These are phyloP conservation scores for Cladorrhinum sp. DNA, from an alignment of 2,329 filamentous ascomycete species.

Conservation along the genomic window DNA sequence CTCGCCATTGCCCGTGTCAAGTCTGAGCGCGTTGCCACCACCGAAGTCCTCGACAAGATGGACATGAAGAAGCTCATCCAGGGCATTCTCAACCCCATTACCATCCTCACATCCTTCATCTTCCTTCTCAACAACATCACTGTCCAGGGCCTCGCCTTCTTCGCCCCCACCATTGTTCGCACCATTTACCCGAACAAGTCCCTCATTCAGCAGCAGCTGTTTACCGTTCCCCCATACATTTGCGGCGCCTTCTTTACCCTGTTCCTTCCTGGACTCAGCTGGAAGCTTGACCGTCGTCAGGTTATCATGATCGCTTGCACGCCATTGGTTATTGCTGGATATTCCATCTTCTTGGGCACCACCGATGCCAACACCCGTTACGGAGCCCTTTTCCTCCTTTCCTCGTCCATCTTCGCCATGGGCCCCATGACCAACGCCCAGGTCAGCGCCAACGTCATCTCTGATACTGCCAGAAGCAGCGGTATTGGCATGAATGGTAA, in stretches of 20 bases:
- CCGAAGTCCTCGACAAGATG: conserved; percentile 55
- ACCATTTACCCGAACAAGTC: conserved; percentile 62
- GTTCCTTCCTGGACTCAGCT: conserved; percentile 55
- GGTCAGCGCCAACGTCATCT: conserved; percentile 64
- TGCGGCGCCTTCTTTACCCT: conserved; percentile 64
- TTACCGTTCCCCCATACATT: conserved; percentile 67
- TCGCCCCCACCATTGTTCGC: conserved; percentile 66
- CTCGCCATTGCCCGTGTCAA: conserved; percentile 59
- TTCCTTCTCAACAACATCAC: conserved; percentile 68
- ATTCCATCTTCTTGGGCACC: conserved; percentile 64
- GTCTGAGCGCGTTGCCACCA: conserved; percentile 57
- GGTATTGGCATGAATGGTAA: conserved; percentile 28
- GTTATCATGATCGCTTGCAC: conserved; percentile 58
- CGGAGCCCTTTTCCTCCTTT: conserved; percentile 65
- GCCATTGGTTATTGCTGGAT: conserved; percentile 63
- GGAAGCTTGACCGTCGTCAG: conserved; percentile 56
- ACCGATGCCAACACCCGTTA: conserved; percentile 54
- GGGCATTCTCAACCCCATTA: conserved; percentile 63
- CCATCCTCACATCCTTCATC: conserved; percentile 48
- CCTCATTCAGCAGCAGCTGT: conserved; percentile 62
- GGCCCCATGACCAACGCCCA: conserved; percentile 65
- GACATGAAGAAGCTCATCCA: conserved; percentile 49
- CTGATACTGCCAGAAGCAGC: conserved; percentile 59
- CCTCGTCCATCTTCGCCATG: conserved; percentile 58
- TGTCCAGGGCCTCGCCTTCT: conserved; percentile 70